These are phyloP conservation scores for Euphorbia celastroides DNA, from an alignment of 441 rosid genomes.

Conservation along the genomic window DNA sequence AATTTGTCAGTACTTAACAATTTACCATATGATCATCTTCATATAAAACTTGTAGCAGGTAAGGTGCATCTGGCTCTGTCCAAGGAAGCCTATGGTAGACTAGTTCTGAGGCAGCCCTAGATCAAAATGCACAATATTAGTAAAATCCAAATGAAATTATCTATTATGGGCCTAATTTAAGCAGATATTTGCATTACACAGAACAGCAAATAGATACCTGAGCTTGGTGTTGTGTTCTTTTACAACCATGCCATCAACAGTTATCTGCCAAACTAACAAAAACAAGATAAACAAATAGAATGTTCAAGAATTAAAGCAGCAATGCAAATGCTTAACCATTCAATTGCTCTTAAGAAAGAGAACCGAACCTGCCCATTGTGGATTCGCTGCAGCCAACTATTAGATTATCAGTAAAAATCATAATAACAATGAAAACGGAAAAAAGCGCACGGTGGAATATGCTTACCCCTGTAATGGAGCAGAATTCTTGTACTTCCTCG, in stretches of 20 bases:
- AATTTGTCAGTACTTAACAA: not conserved
- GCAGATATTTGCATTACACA: not conserved
- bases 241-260: slow-evolving; percentile 44
- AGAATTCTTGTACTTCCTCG: slow-evolving; percentile 52
- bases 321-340: not conserved
- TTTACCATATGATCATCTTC: slow-evolving; percentile 75
- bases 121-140: slow-evolving; percentile 2
- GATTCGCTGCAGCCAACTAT: slow-evolving; percentile 90
- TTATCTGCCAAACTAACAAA: slow-evolving; percentile 44
- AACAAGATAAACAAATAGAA: not conserved
- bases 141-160: not conserved
- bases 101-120: slow-evolving; percentile 55
- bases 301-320: not conserved
- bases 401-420: slow-evolving; percentile 15
- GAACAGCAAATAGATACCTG: slow-evolving; percentile 34
- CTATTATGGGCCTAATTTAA: not conserved
- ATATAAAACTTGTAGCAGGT: slow-evolving; percentile 44
- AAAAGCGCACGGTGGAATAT: not conserved
- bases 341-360: not conserved
- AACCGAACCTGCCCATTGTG: slow-evolving; percentile 70
- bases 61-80: slow-evolving; percentile 79
- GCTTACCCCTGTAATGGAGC: slow-evolving; percentile 84
- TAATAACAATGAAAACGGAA: slow-evolving; percentile 8
- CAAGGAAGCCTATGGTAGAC: slow-evolving; percentile 85
- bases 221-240: slow-evolving; percentile 28